phyloP scores from a whole-genome alignment of 495 filamentous ascomycete genomes.

The Venustampulla echinocandica region DNA sequence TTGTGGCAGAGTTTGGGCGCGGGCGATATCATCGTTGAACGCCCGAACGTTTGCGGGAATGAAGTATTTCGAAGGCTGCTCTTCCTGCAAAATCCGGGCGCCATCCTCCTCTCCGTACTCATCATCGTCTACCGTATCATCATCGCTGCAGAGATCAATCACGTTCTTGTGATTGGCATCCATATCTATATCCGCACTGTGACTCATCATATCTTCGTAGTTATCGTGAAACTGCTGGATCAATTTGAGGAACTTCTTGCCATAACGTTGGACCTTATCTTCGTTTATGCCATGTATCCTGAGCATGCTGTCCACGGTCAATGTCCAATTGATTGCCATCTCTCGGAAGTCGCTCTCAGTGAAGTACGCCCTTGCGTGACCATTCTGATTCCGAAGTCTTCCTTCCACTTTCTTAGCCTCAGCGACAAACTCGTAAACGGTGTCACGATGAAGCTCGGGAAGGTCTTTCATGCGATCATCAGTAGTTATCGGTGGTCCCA shows the following conservation, averaged over 20 bases:
- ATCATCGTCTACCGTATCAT: conserved; percentile 42
- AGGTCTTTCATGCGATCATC: conserved; percentile 60
- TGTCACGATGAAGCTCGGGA: conserved; percentile 36
- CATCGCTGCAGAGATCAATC: conserved; percentile 57
- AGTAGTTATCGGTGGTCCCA: conserved; percentile 64
- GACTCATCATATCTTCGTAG: conserved; percentile 49
- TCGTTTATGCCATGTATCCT: conserved; percentile 59
- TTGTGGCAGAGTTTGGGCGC: not conserved
- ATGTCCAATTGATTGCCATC: conserved; percentile 72
- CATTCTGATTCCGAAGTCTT: conserved; percentile 54
- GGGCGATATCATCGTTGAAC: not conserved
- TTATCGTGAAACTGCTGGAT: conserved; percentile 45
- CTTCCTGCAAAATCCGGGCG: not conserved
- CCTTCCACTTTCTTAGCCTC: conserved; percentile 60
- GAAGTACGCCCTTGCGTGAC: conserved; percentile 60
- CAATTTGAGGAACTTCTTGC: conserved; percentile 55
- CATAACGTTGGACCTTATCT: conserved; percentile 63
- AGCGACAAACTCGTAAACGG: conserved; percentile 57
- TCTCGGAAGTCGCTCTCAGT: conserved; percentile 68
- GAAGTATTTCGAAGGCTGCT: conserved; percentile 11
- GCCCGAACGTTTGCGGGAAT: not conserved
- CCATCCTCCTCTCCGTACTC: conserved; percentile 32
- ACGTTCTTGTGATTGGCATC: conserved; percentile 54
- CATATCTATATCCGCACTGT: conserved; percentile 7
- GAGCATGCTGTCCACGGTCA: conserved; percentile 49